These are phyloP conservation scores for Biscogniauxia marginata DNA, from an alignment of 2,329 filamentous ascomycete species.

Conservation along the genomic window DNA sequence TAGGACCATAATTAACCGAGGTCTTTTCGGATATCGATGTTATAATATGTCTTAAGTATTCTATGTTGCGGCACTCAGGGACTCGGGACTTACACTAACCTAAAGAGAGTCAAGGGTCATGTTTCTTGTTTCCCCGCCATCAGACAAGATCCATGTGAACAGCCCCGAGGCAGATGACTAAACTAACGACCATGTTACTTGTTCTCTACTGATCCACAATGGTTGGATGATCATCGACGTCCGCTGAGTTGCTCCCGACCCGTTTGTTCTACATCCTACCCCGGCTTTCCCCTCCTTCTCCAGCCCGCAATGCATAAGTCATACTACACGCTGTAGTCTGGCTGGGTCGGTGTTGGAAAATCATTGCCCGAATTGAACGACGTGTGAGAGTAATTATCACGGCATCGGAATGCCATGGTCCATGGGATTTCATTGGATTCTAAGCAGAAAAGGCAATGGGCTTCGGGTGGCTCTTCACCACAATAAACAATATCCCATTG, in stretches of 20 bases:
- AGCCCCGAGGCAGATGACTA: background rate
- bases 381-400: slow-evolving; percentile 15
- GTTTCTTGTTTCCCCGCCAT: background rate
- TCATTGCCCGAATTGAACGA: slow-evolving; percentile 16
- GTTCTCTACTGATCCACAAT: background rate
- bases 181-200: background rate
- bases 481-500: too few species aligned
- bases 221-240: background rate
- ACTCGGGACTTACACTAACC: too few species aligned
- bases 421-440: slow-evolving; percentile 14
- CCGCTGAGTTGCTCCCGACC: background rate
- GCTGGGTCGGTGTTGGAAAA: slow-evolving; percentile 12
- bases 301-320: slow-evolving; percentile 16
- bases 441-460: background rate
- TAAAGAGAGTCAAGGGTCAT: background rate
- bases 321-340: slow-evolving; percentile 1
- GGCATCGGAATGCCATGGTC: slow-evolving; percentile 18
- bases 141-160: background rate
- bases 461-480: too few species aligned
- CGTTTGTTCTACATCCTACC: background rate
- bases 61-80: too few species aligned
- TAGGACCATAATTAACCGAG: too few species aligned
- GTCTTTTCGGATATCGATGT: too few species aligned
- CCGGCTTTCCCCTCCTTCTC: slow-evolving; percentile 18
- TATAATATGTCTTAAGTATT: too few species aligned